Percentiles rank a stretch among this genome's conserved stretches.
Conservation (phyloP, 768 basidiomycete genomes). For the Porphyrellus cyaneotinctus region DNA sequence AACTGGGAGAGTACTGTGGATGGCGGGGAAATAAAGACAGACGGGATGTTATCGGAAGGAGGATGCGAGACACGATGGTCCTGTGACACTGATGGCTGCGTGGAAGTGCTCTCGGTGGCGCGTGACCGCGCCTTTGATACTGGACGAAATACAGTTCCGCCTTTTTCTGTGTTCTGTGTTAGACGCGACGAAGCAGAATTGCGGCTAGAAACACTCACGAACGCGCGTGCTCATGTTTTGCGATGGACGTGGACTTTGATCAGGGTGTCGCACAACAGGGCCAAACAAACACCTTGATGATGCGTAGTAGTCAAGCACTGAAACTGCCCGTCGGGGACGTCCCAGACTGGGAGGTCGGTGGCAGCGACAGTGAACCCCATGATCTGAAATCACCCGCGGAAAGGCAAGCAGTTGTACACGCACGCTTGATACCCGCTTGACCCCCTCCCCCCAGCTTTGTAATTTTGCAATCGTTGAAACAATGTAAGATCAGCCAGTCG, state of each 20-base stretch:
- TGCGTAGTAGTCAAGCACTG: conserved; percentile 24
- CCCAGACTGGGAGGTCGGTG: conserved; percentile 58
- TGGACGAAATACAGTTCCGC: conserved; percentile 66
- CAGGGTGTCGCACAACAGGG: conserved; percentile 16
- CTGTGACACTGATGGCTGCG: conserved; percentile 13
- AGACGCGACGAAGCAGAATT: not conserved
- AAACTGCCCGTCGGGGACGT: conserved; percentile 53
- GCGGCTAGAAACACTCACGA: conserved; percentile 48
- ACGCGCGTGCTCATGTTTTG: conserved; percentile 43
- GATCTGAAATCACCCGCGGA: conserved; percentile 49
- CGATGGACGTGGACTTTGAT: not conserved
- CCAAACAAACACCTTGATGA: conserved; percentile 29
- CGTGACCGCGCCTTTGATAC: conserved; percentile 54
- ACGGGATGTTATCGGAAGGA: not conserved
- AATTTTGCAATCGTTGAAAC: conserved; percentile 62
- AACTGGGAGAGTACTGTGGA: conserved; percentile 5
- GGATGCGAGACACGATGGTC: conserved; percentile 13
- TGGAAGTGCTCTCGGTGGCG: conserved; percentile 21
- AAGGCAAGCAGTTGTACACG: conserved; percentile 40
- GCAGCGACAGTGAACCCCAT: conserved; percentile 38
- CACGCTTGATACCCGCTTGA: conserved; percentile 3
- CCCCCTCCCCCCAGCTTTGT: conserved; percentile 43
- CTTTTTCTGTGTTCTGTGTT: conserved; percentile 52
- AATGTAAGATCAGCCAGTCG: conserved; percentile 44
- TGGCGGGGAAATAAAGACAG: not conserved